phyloP scores from a whole-genome alignment of 352 stramenopile species.

The Globisporangium lucens region DNA sequence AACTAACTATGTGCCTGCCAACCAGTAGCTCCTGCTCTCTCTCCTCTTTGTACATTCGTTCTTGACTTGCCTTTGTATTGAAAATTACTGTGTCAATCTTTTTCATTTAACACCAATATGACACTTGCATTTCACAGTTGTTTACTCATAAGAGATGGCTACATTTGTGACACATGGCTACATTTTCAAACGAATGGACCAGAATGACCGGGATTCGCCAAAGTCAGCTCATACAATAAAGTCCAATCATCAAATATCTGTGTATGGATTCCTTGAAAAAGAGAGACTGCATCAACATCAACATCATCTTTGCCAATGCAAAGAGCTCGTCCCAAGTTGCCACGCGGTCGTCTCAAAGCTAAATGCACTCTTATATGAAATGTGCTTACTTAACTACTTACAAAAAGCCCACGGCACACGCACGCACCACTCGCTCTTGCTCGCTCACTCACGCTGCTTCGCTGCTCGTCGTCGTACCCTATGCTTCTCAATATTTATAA shows the following conservation, averaged over 20 bases:
- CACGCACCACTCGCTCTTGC: not conserved
- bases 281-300: not conserved
- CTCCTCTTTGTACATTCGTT: too few relatives aligned
- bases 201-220: not conserved
- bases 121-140: not conserved
- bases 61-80: not conserved
- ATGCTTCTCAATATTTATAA: constrained; percentile 4
- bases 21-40: too few relatives aligned
- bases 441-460: not conserved
- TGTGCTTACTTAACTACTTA: not conserved
- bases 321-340: not conserved
- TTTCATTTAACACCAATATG: constrained; percentile 4
- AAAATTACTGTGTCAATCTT: constrained; percentile 1
- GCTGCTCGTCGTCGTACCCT: not conserved
- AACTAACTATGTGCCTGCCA: too few relatives aligned
- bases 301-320: not conserved
- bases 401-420: constrained; percentile 1
- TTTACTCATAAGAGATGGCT: not conserved
- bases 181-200: constrained; percentile 2
- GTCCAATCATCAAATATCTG: not conserved
- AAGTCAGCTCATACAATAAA: not conserved
- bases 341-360: not conserved
- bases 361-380: constrained; percentile 5
- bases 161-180: constrained; percentile 1
- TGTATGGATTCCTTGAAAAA: not conserved